Evolutionary conservation across 139 green algal species (phyloP).

Genomic region (Chlorella vulgaris): DNA sequence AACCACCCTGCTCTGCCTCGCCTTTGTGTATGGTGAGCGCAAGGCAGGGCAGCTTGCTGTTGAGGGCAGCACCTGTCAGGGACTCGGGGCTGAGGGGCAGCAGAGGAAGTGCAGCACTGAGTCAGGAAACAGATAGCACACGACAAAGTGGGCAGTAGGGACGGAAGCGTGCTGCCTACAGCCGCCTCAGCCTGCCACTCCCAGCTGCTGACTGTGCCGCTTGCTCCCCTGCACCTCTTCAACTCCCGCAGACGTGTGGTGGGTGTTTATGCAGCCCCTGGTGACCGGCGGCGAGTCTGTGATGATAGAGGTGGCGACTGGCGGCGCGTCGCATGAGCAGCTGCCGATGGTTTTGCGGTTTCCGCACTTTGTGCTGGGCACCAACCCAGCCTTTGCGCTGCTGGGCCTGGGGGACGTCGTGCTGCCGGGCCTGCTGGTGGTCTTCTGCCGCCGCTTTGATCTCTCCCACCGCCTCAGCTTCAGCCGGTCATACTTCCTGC

Average conservation of each 20-base stretch:
- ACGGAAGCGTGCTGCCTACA: background rate
- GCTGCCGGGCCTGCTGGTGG: slow-evolving; percentile 83
- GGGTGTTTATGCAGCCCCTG: slow-evolving; percentile 92
- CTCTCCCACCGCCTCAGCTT: background rate
- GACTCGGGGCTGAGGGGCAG: too few relatives aligned
- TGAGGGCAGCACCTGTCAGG: too few relatives aligned
- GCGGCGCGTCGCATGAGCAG: slow-evolving; percentile 42
- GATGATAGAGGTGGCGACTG: slow-evolving; percentile 82
- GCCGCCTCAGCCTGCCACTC: background rate
- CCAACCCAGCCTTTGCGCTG: slow-evolving; percentile 33
- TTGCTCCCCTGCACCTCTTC: background rate
- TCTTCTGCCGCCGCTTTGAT: slow-evolving; percentile 48
- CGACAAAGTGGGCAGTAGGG: too few relatives aligned
- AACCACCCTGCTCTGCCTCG: slow-evolving; percentile 75
- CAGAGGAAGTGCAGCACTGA: too few relatives aligned
- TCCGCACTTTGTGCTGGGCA: slow-evolving; percentile 47
- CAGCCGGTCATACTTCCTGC: slow-evolving; percentile 56
- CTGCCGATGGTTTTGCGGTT: slow-evolving; percentile 90
- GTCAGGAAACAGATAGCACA: too few relatives aligned
- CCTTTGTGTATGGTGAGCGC: slow-evolving; percentile 68
- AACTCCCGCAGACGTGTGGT: slow-evolving; percentile 79
- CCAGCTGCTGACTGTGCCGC: background rate
- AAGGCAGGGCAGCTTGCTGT: too few relatives aligned
- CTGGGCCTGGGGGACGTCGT: slow-evolving; percentile 72
- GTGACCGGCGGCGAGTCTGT: slow-evolving; percentile 79